These are phyloP conservation scores for Lolium multiflorum DNA, from an alignment of 176 grass and related monocot species.

Conservation along the genomic window DNA sequence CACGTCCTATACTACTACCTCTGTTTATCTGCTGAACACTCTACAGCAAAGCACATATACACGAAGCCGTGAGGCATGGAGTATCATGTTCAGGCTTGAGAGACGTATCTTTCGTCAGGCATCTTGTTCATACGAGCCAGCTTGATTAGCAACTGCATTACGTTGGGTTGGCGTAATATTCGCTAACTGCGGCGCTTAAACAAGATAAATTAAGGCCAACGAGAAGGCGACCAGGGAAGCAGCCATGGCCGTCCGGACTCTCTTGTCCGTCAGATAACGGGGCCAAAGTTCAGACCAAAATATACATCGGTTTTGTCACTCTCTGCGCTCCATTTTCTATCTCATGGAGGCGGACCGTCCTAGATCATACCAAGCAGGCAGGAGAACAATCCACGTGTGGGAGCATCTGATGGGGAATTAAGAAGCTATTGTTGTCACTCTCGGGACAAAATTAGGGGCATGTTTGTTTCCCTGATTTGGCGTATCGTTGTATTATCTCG, in stretches of 20 bases:
- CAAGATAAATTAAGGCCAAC: not conserved
- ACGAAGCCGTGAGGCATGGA: not conserved
- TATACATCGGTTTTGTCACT: constrained; percentile 26
- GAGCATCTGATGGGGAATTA: constrained; percentile 32
- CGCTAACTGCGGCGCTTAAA: constrained; percentile 10
- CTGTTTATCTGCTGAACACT: not conserved
- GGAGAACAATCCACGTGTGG: constrained; percentile 37
- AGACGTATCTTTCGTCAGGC: not conserved
- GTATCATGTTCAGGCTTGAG: not conserved
- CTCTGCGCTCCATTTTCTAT: constrained; percentile 22
- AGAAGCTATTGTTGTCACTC: constrained; percentile 15
- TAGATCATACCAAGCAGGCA: constrained; percentile 35
- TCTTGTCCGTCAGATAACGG: constrained; percentile 32
- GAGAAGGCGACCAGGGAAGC: constrained; percentile 47
- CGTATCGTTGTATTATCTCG: constrained; percentile 39
- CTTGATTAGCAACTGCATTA: not conserved
- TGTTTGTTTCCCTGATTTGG: constrained; percentile 32
- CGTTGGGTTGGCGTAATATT: not conserved
- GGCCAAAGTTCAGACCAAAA: constrained; percentile 37
- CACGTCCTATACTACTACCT: not conserved
- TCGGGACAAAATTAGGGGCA: constrained; percentile 9
- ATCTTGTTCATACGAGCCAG: not conserved
- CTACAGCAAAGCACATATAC: not conserved
- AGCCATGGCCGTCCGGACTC: constrained; percentile 38
- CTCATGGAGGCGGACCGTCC: constrained; percentile 19